Evolutionary conservation across 2,329 filamentous ascomycete species (phyloP), one percentile per base, ranked within the genome.

Genomic region (Hortaea sp.): DNA sequence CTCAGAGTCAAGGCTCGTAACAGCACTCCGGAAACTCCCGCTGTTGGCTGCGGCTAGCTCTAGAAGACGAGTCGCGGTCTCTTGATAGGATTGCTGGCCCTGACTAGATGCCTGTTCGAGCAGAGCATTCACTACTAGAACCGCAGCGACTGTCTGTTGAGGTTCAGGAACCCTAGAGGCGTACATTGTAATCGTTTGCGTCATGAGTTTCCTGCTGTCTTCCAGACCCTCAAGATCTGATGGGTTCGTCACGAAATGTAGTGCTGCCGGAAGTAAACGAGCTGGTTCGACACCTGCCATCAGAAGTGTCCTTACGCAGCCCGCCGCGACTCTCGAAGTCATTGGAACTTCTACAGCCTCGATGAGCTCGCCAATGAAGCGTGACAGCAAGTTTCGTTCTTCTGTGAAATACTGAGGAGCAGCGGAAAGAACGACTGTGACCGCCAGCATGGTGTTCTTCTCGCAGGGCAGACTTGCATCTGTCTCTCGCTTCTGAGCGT

Each of bases 381-480:
- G 79, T 27, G 75, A 70, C 40, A 95, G 77, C 1, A 94, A 74
- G 6, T 83, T 78, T 56, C 97, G 89, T 38, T 77, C 79, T 1
- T 85, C 77, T 0, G 81, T 78, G 46, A 97, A 76, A 39, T 82
- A 75, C 1, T 52, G 29, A 29, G 54, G 51, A 49, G 80, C 76
- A 5, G 86, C 85, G 6, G 88, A 95, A 49, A 98, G 81, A 6
- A 98, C 76, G 49, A 98, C 85, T 0, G 92, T 95, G 41, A 84
- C 83, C 1, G 88, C 87, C 41, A 98, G 74, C 5, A 98, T 77
- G 4, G 84, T 85, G 60, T 97, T 98, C 71, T 94, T 95, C 59
- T 95, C 90, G 63, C 88, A 94, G 1, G 84, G 73, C 27, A 98
- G 73, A 3, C 88, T 88, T 5, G 84, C 81, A 13, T 89, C 81